Evolutionary conservation across 148 eudicot species (phyloP).

Genomic region (Nepenthes mirabilis): DNA sequence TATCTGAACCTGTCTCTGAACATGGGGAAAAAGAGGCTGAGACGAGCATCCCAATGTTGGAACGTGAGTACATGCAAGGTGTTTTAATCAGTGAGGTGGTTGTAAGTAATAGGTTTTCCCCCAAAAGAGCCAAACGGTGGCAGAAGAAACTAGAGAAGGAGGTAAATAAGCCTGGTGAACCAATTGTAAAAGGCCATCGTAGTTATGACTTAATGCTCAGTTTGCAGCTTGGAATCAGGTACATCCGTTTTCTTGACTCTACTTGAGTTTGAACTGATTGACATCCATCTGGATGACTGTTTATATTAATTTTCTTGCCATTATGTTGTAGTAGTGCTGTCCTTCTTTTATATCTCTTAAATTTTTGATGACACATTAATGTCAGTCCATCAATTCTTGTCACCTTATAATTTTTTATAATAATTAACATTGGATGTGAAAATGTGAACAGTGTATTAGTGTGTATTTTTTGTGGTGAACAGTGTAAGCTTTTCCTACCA

Average conservation of each 20-base stretch:
- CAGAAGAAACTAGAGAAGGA: slow-evolving; percentile 68
- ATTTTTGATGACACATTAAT: too few relatives aligned
- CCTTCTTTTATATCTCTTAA: too few relatives aligned
- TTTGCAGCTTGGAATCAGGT: slow-evolving; percentile 99
- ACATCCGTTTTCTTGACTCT: slow-evolving; percentile 7
- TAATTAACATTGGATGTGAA: too few relatives aligned
- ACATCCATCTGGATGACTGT: neutral
- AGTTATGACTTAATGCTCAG: slow-evolving; percentile 98
- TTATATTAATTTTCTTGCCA: too few relatives aligned
- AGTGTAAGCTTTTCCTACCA: too few relatives aligned
- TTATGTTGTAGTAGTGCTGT: too few relatives aligned
- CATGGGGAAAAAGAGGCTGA: slow-evolving; percentile 34
- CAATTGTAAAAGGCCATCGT: slow-evolving; percentile 92
- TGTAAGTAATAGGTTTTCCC: slow-evolving; percentile 42
- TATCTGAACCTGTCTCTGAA: slow-evolving; percentile 34
- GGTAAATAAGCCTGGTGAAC: slow-evolving; percentile 85
- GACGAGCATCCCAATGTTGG: slow-evolving; percentile 46
- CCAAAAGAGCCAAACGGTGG: slow-evolving; percentile 52
- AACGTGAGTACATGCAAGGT: slow-evolving; percentile 99
- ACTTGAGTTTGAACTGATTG: neutral
- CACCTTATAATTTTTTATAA: too few relatives aligned
- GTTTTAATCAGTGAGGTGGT: slow-evolving; percentile 88
- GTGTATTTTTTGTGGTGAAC: too few relatives aligned
- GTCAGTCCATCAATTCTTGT: too few relatives aligned
- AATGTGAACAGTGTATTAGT: too few relatives aligned